Percentiles rank a stretch among this genome's conserved stretches.
These are phyloP conservation scores for Yarrowia bubula DNA, from an alignment of 805 yeast species.

Conservation along the genomic window DNA sequence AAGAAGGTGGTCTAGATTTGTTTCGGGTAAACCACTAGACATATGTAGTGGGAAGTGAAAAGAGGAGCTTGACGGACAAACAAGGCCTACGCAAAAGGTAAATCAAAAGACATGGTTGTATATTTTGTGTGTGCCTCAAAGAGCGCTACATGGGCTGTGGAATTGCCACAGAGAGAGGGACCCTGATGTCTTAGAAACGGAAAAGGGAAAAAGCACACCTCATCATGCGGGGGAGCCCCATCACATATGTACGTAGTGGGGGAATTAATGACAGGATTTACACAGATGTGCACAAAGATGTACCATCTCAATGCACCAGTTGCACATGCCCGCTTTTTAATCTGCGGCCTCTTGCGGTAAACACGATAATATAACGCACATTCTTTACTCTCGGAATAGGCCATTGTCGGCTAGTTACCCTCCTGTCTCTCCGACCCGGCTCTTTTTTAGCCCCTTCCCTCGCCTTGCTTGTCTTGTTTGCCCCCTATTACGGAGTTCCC, in stretches of 20 bases:
- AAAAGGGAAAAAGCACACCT: neutral
- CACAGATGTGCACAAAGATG: constrained; percentile 7
- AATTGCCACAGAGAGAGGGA: neutral
- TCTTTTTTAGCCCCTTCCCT: constrained; percentile 4
- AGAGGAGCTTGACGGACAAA: neutral
- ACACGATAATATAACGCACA: neutral
- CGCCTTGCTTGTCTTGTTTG: constrained; percentile 11
- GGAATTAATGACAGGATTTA: neutral
- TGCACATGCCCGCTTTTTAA: neutral
- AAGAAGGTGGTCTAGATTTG: constrained; percentile 13
- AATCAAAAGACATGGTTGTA: neutral
- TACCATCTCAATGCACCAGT: constrained; percentile 1
- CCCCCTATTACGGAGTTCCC: constrained; percentile 15
- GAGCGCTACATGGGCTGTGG: neutral
- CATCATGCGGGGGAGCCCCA: constrained; percentile 8
- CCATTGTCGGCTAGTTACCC: neutral
- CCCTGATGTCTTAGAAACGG: neutral
- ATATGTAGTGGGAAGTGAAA: constrained; percentile 20
- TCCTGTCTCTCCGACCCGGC: neutral
- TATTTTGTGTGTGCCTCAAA: neutral
- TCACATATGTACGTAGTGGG: neutral
- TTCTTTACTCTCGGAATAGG: neutral
- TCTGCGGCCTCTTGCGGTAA: neutral
- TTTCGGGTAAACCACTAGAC: constrained; percentile 23
- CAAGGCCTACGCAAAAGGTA: constrained; percentile 13